Percentiles rank a stretch among this genome's conserved stretches.
Evolutionary conservation across 2,329 filamentous ascomycete genomes (phyloP).

Genomic region (Paraphoma chrysanthemicola): DNA sequence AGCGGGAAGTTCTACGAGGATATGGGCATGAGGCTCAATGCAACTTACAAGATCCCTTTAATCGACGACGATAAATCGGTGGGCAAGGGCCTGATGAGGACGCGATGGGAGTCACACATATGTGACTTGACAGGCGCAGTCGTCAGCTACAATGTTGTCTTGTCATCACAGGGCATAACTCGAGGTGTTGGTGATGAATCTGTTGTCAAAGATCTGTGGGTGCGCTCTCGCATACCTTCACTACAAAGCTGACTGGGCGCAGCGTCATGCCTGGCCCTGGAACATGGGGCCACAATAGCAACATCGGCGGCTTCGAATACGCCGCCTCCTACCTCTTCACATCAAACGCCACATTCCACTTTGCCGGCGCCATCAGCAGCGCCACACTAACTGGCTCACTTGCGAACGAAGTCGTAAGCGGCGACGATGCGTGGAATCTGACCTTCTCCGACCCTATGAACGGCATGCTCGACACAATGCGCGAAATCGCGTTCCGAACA

Average conservation of each 20-base stretch:
- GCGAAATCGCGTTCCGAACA: constrained; percentile 5
- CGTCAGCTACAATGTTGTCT: constrained; percentile 2
- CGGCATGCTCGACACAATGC: constrained; percentile 3
- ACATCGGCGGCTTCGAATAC: constrained; percentile 6
- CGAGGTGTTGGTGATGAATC: neutral
- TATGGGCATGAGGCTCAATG: constrained; percentile 4
- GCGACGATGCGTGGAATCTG: neutral
- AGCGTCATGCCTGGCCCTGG: constrained; percentile 2
- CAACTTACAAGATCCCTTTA: neutral
- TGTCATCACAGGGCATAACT: neutral
- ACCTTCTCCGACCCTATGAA: constrained; percentile 3
- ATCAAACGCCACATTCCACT: neutral
- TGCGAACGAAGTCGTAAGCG: constrained; percentile 3
- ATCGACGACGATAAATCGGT: neutral
- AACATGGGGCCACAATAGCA: neutral
- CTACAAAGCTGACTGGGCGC: neutral
- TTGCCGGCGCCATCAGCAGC: neutral
- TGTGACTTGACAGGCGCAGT: constrained; percentile 2
- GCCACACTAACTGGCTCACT: neutral
- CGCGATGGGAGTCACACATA: neutral
- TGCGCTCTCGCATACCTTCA: no score
- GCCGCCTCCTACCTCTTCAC: constrained; percentile 4
- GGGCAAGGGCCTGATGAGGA: neutral
- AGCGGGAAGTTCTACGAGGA: neutral
- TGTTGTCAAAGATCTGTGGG: neutral